These are phyloP conservation scores for Jamesozyma rosinii DNA, from an alignment of 805 yeast species.

Conservation along the genomic window DNA sequence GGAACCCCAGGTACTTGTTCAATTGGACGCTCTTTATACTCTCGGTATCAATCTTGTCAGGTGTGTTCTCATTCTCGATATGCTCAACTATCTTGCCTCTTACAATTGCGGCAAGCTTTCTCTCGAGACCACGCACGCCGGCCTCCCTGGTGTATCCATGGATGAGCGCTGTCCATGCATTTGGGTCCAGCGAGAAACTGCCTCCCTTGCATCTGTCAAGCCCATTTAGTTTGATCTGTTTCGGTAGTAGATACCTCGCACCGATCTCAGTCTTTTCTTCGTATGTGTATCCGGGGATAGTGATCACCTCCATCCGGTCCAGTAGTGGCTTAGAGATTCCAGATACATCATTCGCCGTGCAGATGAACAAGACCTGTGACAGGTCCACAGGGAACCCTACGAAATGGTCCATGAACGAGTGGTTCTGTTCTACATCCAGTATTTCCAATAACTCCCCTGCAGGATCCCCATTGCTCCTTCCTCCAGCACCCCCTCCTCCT, in stretches of 20 bases:
- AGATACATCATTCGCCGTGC: constrained; percentile 86
- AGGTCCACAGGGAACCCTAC: constrained; percentile 90
- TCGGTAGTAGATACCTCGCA: constrained; percentile 73
- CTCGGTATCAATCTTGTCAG: constrained; percentile 30
- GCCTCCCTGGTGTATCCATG: constrained; percentile 87
- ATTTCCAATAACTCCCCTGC: constrained; percentile 90
- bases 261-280: constrained; percentile 91
- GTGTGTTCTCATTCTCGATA: constrained; percentile 47
- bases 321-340: constrained; percentile 87
- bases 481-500: constrained; percentile 32
- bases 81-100: constrained; percentile 83
- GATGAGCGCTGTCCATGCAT: constrained; percentile 62
- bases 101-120: constrained; percentile 76
- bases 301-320: constrained; percentile 97
- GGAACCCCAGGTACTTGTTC: constrained; percentile 61
- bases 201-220: constrained; percentile 59
- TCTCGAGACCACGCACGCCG: constrained; percentile 88
- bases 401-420: constrained; percentile 81
- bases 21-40: constrained; percentile 46
- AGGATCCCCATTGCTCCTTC: constrained; percentile 72
- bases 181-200: constrained; percentile 44
- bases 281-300: constrained; percentile 86
- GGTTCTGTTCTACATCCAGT: constrained; percentile 92
- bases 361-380: constrained; percentile 85
- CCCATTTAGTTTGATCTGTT: constrained; percentile 74